A percentile compares a stretch with the other conserved stretches of the same genome.
Evolutionary conservation across 2,329 filamentous ascomycete genomes (phyloP).

Genomic region (Exophiala dermatitidis): DNA sequence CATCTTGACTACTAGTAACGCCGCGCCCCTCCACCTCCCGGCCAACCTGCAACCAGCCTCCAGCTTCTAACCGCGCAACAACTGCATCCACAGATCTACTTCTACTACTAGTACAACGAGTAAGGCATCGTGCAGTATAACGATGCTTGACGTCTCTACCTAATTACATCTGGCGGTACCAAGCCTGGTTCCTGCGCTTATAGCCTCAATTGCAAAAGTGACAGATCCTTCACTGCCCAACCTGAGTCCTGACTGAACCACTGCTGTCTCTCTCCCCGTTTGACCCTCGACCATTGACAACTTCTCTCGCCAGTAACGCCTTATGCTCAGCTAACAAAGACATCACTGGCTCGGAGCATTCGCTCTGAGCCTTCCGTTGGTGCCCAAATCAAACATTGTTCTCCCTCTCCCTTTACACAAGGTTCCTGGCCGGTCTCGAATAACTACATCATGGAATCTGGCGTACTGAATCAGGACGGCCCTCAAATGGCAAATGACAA

Average conservation of each 20-base stretch:
- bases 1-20: not conserved
- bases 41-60: not conserved
- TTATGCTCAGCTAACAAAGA: constrained; percentile 19
- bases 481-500: not conserved
- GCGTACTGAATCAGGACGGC: not conserved
- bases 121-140: not conserved
- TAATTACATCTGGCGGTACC: not conserved
- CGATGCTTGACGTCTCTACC: not conserved
- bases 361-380: constrained; percentile 17
- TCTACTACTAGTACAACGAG: not conserved
- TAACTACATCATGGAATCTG: constrained; percentile 9
- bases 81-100: not conserved
- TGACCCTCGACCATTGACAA: constrained; percentile 1
- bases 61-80: constrained; percentile 1
- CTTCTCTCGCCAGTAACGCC: constrained; percentile 5
- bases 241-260: constrained; percentile 8
- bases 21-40: not conserved
- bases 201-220: not conserved
- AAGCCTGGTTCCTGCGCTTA: not conserved
- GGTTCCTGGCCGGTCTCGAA: not conserved
- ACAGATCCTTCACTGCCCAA: constrained; percentile 5
- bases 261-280: constrained; percentile 8
- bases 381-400: not conserved
- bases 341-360: constrained; percentile 17
- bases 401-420: too few species aligned